Evolutionary conservation across 1,139 yeast genomes (phyloP).

Genomic region (Hyphopichia khmerensis): DNA sequence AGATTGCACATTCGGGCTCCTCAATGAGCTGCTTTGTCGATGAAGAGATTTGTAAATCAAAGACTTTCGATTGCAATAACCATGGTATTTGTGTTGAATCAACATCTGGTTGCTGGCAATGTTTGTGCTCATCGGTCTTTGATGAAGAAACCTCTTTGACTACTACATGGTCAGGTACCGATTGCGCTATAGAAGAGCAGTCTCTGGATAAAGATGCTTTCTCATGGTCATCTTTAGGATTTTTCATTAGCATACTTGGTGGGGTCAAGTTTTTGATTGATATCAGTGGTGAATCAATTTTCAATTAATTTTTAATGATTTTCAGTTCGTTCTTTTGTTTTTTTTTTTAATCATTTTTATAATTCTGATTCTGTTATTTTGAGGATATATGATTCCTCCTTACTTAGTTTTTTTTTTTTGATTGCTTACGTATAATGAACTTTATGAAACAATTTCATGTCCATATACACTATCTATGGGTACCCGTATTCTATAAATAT

Average conservation of each 20-base stretch:
- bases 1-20: constrained; percentile 16
- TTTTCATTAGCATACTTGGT: constrained; percentile 44
- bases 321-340: too few relatives aligned
- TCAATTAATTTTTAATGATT: too few relatives aligned
- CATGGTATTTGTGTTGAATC: constrained; percentile 57
- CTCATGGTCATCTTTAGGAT: constrained; percentile 60
- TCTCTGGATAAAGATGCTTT: constrained; percentile 63
- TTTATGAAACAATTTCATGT: too few relatives aligned
- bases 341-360: too few relatives aligned
- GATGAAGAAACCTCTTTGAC: constrained; percentile 48
- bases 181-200: constrained; percentile 67
- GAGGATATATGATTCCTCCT: too few relatives aligned
- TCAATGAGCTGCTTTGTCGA: constrained; percentile 33
- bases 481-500: too few relatives aligned
- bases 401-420: too few relatives aligned
- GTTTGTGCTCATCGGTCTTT: constrained; percentile 57
- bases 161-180: constrained; percentile 64
- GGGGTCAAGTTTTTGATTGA: constrained; percentile 55
- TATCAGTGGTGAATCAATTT: constrained; percentile 56
- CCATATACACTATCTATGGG: too few relatives aligned
- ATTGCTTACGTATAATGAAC: too few relatives aligned
- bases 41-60: constrained; percentile 51
- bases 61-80: constrained; percentile 57
- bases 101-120: constrained; percentile 48
- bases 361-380: too few relatives aligned